Conservation (phyloP, 257 asterid species). For the Rhazya stricta region DNA sequence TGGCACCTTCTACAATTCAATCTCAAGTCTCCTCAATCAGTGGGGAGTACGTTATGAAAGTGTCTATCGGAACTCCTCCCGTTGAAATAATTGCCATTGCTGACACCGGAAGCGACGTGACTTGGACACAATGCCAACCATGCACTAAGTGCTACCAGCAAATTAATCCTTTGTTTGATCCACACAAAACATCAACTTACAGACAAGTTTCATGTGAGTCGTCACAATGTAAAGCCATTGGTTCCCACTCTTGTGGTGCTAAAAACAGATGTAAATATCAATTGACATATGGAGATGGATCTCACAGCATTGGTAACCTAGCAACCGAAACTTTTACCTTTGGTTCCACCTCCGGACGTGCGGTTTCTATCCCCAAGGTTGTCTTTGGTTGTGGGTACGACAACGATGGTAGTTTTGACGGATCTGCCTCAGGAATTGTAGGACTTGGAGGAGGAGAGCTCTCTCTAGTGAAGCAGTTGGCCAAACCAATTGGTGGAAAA, state of each 20-base stretch:
- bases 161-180: slow-evolving; percentile 42
- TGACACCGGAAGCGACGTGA: slow-evolving; percentile 59
- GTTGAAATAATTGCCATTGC: slow-evolving; percentile 35
- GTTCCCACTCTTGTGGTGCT: slow-evolving; percentile 5
- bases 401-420: slow-evolving; percentile 36
- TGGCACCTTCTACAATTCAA: background rate
- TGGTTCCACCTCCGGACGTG: slow-evolving; percentile 11
- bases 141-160: slow-evolving; percentile 45
- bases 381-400: slow-evolving; percentile 55
- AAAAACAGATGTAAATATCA: slow-evolving; percentile 29
- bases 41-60: slow-evolving; percentile 49
- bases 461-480: slow-evolving; percentile 46
- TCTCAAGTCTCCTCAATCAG: slow-evolving; percentile 8
- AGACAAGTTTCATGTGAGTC: slow-evolving; percentile 27
- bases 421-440: slow-evolving; percentile 37
- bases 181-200: slow-evolving; percentile 22
- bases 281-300: slow-evolving; percentile 32
- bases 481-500: slow-evolving; percentile 23
- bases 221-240: slow-evolving; percentile 17
- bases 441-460: slow-evolving; percentile 53
- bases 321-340: slow-evolving; percentile 43
- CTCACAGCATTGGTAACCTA: slow-evolving; percentile 35
- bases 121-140: slow-evolving; percentile 62
- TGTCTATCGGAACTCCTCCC: slow-evolving; percentile 51
- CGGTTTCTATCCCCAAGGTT: slow-evolving; percentile 24